Evolutionary conservation across 805 yeast genomes (phyloP), one percentile per base, ranked within the genome.

Genomic region (Candida quercuum): DNA sequence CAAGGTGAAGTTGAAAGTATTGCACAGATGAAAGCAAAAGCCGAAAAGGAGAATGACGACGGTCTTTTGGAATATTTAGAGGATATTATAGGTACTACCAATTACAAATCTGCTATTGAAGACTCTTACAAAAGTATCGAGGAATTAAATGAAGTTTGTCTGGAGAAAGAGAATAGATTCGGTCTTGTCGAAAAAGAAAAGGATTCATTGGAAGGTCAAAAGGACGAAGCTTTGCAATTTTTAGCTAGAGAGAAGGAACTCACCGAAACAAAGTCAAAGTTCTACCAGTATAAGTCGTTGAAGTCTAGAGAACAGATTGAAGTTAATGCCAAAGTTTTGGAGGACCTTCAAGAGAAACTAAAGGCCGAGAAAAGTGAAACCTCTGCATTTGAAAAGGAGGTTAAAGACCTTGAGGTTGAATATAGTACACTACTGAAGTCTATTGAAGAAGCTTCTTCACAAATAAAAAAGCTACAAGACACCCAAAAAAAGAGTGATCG

Each of bases 1-100:
- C 99, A 93, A 63, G 99, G 99, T 57, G 99, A 93, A 58, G 99
- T 93, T 30, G 99, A 93, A 64, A 82, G 89, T 47, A 93, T 93
- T 54, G 97, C 99, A 0, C 97, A 93, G 58, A 94, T 93, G 99
- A 91, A 91, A 56, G 85, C 99, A 10, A 93, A 91, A 54, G 98
- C 97, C 0, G 97, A 93, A 52, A 76, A 70, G 35, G 95, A 86
- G 37, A 78, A 78, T 46, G 98, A 91, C 51, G 98, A 93, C 56
- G 99, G 99, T 0, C 66, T 93, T 20, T 63, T 93, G 28, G 99
- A 94, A 54, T 93, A 93, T 56, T 63, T 93, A 42, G 99, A 93
- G 56, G 99, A 94, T 64, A 91, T 93, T 34, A 93, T 94, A 38
- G 99, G 99, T 4, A 94, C 99, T 0, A 71, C 96, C 1, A 70